Percentiles rank a stretch among this genome's conserved stretches.
phyloP scores from a whole-genome alignment of 441 rosid genomes.

The Aquilaria agallochum region DNA sequence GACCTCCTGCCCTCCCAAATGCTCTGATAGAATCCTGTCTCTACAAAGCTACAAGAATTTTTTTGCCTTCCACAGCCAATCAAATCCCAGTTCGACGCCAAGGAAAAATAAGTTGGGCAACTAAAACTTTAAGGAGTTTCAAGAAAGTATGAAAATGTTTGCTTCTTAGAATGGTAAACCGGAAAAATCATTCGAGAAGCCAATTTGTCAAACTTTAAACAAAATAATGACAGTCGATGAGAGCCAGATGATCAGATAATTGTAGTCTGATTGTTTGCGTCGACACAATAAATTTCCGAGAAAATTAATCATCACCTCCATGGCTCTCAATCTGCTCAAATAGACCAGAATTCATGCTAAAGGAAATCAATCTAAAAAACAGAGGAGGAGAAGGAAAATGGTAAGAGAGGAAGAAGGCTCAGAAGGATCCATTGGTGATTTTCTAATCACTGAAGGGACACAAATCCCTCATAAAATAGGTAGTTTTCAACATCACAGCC shows the following conservation, averaged over 20 bases:
- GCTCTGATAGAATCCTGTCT: too few relatives aligned
- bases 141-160: too few relatives aligned
- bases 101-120: too few relatives aligned
- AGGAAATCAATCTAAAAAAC: neutral
- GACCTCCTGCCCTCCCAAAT: too few relatives aligned
- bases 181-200: too few relatives aligned
- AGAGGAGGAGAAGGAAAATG: neutral
- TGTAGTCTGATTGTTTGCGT: conserved; percentile 80
- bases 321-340: conserved; percentile 24
- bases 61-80: too few relatives aligned
- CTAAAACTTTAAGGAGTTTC: too few relatives aligned
- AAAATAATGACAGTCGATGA: neutral
- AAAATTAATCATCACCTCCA: conserved; percentile 51
- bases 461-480: conserved; percentile 74
- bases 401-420: conserved; percentile 37
- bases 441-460: conserved; percentile 44
- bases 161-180: too few relatives aligned
- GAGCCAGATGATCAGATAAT: conserved; percentile 79
- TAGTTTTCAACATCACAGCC: conserved; percentile 75
- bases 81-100: too few relatives aligned
- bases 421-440: conserved; percentile 97
- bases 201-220: too few relatives aligned
- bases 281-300: conserved; percentile 55
- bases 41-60: too few relatives aligned
- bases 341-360: too few relatives aligned